Conservation (phyloP, 2,329 filamentous ascomycete genomes). For the Chaetomiaceae sp. region DNA sequence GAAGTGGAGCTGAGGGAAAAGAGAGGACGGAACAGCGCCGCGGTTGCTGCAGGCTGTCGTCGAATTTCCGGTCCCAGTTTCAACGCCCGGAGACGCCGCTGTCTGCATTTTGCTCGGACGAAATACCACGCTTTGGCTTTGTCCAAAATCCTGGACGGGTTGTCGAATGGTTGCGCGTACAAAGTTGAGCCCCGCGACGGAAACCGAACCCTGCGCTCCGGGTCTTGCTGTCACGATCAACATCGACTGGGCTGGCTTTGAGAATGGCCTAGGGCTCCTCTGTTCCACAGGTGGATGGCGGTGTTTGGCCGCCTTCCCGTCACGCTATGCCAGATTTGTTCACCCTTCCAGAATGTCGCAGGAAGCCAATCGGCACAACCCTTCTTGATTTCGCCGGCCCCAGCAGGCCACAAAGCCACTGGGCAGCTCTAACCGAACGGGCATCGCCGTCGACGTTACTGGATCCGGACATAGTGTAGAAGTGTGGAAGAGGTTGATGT, state of each 20-base stretch:
- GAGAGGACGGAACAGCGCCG: no score
- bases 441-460: no score
- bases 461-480: no score
- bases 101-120: neutral
- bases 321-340: slow-evolving; percentile 10
- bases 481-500: no score
- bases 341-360: slow-evolving; percentile 2
- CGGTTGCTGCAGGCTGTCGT: neutral
- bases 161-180: neutral
- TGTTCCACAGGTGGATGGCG: slow-evolving; percentile 4
- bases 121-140: neutral
- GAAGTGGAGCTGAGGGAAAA: no score
- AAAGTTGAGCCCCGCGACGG: slow-evolving; percentile 4
- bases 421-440: slow-evolving; percentile 3
- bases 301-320: slow-evolving; percentile 7
- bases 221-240: slow-evolving; percentile 9
- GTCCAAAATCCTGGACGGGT: neutral
- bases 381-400: neutral
- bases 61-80: neutral
- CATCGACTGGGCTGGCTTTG: slow-evolving; percentile 2
- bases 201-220: slow-evolving; percentile 13
- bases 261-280: neutral
- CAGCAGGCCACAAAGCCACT: neutral
- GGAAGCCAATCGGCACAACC: slow-evolving; percentile 9
- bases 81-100: neutral